Evolutionary conservation across 768 basidiomycete species (phyloP).

Genomic region (Rhodotorula taiwanensis): DNA sequence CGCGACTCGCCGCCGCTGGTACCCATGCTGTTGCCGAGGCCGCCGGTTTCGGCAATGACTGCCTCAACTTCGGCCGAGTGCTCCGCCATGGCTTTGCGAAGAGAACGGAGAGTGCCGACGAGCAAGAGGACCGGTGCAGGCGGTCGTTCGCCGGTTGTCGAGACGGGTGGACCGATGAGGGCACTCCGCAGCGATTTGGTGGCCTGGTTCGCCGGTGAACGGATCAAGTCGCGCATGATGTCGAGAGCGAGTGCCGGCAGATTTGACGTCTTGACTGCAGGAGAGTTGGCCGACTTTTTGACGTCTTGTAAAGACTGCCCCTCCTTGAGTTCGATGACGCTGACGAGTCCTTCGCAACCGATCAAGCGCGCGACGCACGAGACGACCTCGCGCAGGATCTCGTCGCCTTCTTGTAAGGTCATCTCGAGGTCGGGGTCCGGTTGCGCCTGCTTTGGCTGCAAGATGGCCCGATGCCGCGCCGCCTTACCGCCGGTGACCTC

Average conservation of each 20-base stretch:
- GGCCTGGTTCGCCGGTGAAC: constrained; percentile 42
- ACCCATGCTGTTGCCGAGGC: background rate
- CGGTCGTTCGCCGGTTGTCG: constrained; percentile 1
- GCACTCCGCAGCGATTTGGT: constrained; percentile 35
- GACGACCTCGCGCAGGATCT: constrained; percentile 38
- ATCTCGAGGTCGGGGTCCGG: background rate
- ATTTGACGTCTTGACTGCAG: constrained; percentile 16
- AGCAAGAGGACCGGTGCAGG: constrained; percentile 34
- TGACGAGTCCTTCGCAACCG: constrained; percentile 39
- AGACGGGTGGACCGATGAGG: constrained; percentile 24
- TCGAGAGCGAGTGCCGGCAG: constrained; percentile 34
- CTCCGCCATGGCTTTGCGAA: constrained; percentile 37
- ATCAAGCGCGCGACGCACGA: constrained; percentile 37
- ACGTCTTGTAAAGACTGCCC: constrained; percentile 16
- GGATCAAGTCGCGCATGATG: constrained; percentile 40
- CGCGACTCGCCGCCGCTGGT: constrained; percentile 23
- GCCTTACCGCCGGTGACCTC: constrained; percentile 33
- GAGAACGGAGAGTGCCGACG: constrained; percentile 36
- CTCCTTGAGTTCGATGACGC: constrained; percentile 31
- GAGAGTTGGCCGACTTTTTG: background rate
- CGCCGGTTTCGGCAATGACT: constrained; percentile 2
- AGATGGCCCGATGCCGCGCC: background rate
- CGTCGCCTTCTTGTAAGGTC: constrained; percentile 14
- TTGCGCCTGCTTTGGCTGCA: background rate
- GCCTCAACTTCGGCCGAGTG: constrained; percentile 33